These are phyloP conservation scores for Colletotrichum chlorophyti DNA, from an alignment of 2,329 filamentous ascomycete genomes.

Conservation along the genomic window DNA sequence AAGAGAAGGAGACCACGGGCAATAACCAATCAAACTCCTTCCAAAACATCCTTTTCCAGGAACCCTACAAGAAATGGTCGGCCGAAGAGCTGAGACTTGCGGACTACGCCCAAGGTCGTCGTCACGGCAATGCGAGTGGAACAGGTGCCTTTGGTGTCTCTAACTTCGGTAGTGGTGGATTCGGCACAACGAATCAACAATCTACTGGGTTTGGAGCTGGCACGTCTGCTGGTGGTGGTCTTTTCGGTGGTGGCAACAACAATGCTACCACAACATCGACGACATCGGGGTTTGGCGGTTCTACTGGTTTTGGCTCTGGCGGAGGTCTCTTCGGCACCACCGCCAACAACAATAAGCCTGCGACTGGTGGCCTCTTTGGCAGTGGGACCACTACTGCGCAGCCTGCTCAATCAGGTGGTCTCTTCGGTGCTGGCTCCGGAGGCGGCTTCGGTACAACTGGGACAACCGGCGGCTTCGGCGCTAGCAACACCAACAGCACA, in stretches of 20 bases:
- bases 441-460: slow-evolving; percentile 25
- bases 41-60: slow-evolving; percentile 81
- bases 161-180: slow-evolving; percentile 55
- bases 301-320: slow-evolving; percentile 36
- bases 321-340: slow-evolving; percentile 51
- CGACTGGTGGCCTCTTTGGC: slow-evolving; percentile 22
- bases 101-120: slow-evolving; percentile 88
- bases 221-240: slow-evolving; percentile 38
- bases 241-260: slow-evolving; percentile 46
- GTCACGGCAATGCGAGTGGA: slow-evolving; percentile 82
- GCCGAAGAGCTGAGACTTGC: slow-evolving; percentile 83
- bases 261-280: slow-evolving; percentile 27
- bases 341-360: slow-evolving; percentile 22
- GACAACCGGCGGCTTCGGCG: slow-evolving; percentile 38
- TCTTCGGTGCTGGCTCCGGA: slow-evolving; percentile 33
- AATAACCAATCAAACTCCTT: slow-evolving; percentile 67
- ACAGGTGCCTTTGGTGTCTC: slow-evolving; percentile 83
- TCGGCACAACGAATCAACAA: slow-evolving; percentile 49
- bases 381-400: slow-evolving; percentile 21
- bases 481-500: slow-evolving; percentile 34
- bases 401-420: slow-evolving; percentile 28
- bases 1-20: slow-evolving; percentile 75
- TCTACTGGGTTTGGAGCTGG: slow-evolving; percentile 49
- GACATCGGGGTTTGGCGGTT: slow-evolving; percentile 30
- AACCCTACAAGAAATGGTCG: slow-evolving; percentile 87